Conservation (phyloP, 345 rosid species). For the Brassica incana region DNA sequence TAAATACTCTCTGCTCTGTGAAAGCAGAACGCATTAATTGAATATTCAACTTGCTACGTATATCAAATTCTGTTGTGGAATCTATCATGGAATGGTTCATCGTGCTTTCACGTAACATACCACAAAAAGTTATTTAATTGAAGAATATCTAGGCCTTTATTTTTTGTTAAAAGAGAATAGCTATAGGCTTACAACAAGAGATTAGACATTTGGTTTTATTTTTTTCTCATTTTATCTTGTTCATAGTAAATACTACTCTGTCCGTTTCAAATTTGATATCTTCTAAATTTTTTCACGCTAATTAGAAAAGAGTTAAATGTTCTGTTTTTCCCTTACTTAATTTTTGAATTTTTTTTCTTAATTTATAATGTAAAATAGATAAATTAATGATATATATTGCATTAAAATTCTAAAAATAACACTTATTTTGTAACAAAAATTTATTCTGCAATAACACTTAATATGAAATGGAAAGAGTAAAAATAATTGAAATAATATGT, state of each 20-base stretch:
- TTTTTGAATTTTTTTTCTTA: too few species aligned
- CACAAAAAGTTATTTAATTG: not conserved
- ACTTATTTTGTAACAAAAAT: too few species aligned
- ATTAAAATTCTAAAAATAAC: too few species aligned
- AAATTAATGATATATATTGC: too few species aligned
- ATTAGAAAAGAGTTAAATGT: too few species aligned
- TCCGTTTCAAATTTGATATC: too few species aligned
- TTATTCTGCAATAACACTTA: too few species aligned
- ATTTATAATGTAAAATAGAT: too few species aligned
- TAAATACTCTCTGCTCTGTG: constrained; percentile 5
- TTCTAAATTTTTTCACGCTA: too few species aligned
- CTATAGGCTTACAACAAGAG: not conserved
- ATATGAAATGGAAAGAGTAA: too few species aligned
- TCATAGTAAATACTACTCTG: too few species aligned
- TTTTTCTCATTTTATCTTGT: not conserved
- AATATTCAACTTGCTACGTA: not conserved
- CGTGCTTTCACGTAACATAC: not conserved
- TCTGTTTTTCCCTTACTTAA: too few species aligned
- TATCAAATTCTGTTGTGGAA: not conserved
- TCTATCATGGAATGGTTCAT: not conserved
- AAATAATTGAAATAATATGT: not conserved
- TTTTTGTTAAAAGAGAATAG: not conserved
- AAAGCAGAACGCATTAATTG: not conserved
- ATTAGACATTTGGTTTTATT: not conserved
- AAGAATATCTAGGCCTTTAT: not conserved